Percentiles rank a stretch among this genome's conserved stretches.
Conservation (phyloP, 2,329 filamentous ascomycete species). For the Curvularia hawaiiensis region DNA sequence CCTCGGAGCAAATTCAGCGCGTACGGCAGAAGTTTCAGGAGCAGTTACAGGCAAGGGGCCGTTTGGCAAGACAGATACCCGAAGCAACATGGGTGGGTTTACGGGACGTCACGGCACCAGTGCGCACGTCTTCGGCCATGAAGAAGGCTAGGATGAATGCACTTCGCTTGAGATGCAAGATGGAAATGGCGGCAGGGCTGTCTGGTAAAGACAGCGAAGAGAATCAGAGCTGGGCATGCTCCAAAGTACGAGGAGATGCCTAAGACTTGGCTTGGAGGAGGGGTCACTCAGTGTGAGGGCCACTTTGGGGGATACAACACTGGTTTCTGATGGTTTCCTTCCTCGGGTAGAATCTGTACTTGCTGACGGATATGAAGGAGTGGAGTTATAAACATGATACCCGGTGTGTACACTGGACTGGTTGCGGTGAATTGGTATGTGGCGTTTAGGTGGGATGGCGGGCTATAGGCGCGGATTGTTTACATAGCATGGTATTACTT, state of each 20-base stretch:
- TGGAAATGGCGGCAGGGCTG: slow-evolving; percentile 29
- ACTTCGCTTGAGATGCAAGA: slow-evolving; percentile 33
- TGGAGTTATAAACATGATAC: slow-evolving; percentile 19
- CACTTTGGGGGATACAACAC: slow-evolving; percentile 1
- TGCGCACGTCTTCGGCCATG: slow-evolving; percentile 34
- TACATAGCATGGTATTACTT: not conserved
- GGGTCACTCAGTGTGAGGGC: not conserved
- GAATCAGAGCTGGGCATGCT: slow-evolving; percentile 33
- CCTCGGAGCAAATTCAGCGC: slow-evolving; percentile 8
- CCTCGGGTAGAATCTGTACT: slow-evolving; percentile 27
- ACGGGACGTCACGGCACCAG: slow-evolving; percentile 32
- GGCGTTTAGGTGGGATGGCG: slow-evolving; percentile 9
- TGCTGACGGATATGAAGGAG: slow-evolving; percentile 8
- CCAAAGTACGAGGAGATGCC: slow-evolving; percentile 14
- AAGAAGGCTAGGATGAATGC: slow-evolving; percentile 39
- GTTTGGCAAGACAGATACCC: slow-evolving; percentile 24
- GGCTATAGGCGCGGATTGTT: slow-evolving; percentile 1
- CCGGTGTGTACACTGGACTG: slow-evolving; percentile 12
- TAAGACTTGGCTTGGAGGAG: slow-evolving; percentile 1
- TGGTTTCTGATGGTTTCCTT: slow-evolving; percentile 9
- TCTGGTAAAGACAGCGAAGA: slow-evolving; percentile 16
- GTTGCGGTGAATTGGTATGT: slow-evolving; percentile 8
- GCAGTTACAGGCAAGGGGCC: slow-evolving; percentile 9
- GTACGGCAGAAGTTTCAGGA: slow-evolving; percentile 19
- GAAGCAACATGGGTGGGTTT: slow-evolving; percentile 30